These are phyloP conservation scores for Orbilia javanica DNA, from an alignment of 2,329 filamentous ascomycete genomes.

Conservation along the genomic window DNA sequence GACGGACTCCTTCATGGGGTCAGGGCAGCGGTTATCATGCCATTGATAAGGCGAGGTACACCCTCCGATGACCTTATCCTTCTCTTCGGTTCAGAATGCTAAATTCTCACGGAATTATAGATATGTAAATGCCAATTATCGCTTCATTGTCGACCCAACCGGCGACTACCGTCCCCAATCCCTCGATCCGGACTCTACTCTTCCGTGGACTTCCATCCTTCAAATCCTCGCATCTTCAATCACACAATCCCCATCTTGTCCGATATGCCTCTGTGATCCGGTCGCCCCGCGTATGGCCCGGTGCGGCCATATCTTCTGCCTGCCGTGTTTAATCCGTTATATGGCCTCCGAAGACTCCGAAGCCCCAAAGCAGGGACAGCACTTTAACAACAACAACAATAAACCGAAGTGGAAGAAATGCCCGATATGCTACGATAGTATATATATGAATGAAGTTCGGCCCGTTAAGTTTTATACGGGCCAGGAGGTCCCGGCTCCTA, in stretches of 20 bases:
- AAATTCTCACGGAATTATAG: conserved; percentile 65
- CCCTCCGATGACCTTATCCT: conserved; percentile 9
- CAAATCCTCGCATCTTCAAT: conserved; percentile 91
- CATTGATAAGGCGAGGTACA: conserved; percentile 86
- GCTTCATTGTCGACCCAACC: conserved; percentile 89
- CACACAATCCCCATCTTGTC: conserved; percentile 88
- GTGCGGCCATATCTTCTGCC: conserved; percentile 96
- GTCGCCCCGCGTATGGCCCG: conserved; percentile 96
- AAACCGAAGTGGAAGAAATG: conserved; percentile 87
- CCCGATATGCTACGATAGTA: conserved; percentile 91
- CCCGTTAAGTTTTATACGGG: conserved; percentile 92
- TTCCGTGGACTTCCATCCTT: conserved; percentile 90
- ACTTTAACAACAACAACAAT: conserved; percentile 44
- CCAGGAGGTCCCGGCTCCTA: conserved; percentile 83
- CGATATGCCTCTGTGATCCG: conserved; percentile 92
- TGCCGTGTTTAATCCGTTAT: conserved; percentile 92
- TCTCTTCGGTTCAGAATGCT: background rate
- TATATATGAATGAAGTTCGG: conserved; percentile 90
- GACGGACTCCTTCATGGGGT: conserved; percentile 83
- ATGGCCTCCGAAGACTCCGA: conserved; percentile 86
- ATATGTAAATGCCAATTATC: conserved; percentile 95
- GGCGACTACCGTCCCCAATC: conserved; percentile 84
- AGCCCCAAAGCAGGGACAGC: conserved; percentile 72
- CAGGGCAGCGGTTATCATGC: conserved; percentile 90
- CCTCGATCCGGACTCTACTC: conserved; percentile 84